phyloP scores from a whole-genome alignment of 257 asterid species.

The Jasminum sambac region DNA sequence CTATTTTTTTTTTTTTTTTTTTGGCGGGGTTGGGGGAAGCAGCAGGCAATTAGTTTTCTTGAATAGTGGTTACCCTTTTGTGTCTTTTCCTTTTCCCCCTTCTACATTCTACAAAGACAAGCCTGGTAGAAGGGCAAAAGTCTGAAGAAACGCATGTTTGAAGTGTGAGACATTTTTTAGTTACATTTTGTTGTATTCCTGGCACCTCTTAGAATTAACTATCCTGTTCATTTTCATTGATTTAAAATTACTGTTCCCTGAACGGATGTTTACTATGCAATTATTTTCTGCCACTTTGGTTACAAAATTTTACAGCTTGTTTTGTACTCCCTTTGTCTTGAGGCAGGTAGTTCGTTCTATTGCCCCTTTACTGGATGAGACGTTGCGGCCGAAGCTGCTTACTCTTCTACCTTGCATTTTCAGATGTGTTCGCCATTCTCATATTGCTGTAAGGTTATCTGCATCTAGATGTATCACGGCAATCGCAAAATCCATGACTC shows the following conservation, averaged over 20 bases:
- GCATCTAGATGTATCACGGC: conserved; percentile 93
- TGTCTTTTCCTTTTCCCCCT: too few relatives aligned
- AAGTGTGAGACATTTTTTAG: neutral
- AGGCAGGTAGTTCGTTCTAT: conserved; percentile 90
- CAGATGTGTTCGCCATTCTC: conserved; percentile 88
- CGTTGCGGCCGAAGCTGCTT: conserved; percentile 71
- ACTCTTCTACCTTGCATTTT: conserved; percentile 90
- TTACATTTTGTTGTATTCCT: neutral
- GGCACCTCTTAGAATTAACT: neutral
- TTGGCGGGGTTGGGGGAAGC: too few relatives aligned
- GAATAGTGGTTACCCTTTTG: too few relatives aligned
- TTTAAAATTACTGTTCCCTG: neutral
- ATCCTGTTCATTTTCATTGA: neutral
- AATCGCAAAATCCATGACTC: conserved; percentile 89
- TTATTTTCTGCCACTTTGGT: neutral
- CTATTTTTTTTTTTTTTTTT: too few relatives aligned
- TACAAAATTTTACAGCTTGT: neutral
- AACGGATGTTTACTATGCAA: neutral
- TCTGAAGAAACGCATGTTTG: neutral
- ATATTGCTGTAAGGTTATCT: conserved; percentile 85
- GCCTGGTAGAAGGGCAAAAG: neutral
- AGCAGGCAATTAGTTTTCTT: neutral
- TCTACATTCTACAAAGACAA: neutral
- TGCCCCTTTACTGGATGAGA: conserved; percentile 68
- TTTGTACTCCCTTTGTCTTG: conserved; percentile 17